Evolutionary conservation across 768 basidiomycete species (phyloP).

Genomic region (Thelephora ganbajun): DNA sequence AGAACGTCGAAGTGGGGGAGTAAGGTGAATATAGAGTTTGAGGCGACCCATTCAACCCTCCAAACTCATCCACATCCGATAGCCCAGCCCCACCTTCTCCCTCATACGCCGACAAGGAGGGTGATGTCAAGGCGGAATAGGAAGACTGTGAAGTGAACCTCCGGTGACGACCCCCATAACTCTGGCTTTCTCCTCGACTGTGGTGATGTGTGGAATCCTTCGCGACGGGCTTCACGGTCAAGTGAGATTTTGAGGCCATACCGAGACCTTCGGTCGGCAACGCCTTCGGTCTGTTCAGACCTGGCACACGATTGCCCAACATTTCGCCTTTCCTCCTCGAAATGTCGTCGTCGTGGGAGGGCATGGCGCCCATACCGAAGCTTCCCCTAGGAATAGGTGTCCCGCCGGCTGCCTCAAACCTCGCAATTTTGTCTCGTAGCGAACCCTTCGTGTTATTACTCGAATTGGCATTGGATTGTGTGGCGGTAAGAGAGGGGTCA

Average conservation of each 20-base stretch:
- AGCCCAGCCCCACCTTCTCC: too few relatives aligned
- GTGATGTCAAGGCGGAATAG: slow-evolving; percentile 4
- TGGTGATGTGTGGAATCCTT: too few relatives aligned
- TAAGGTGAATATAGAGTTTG: too few relatives aligned
- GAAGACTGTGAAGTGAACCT: not conserved
- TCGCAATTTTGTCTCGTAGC: slow-evolving; percentile 60
- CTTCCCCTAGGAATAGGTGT: slow-evolving; percentile 63
- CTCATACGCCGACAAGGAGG: not conserved
- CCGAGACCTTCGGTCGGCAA: not conserved
- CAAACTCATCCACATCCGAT: too few relatives aligned
- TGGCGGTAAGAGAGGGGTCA: slow-evolving; percentile 14
- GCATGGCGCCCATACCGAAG: slow-evolving; percentile 56
- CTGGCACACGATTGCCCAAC: slow-evolving; percentile 58
- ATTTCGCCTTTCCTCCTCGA: slow-evolving; percentile 47
- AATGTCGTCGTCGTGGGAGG: slow-evolving; percentile 31
- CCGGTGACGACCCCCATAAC: too few relatives aligned
- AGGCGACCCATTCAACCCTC: too few relatives aligned
- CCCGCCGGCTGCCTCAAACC: slow-evolving; percentile 68
- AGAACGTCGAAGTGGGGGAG: too few relatives aligned
- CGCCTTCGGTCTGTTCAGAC: slow-evolving; percentile 14
- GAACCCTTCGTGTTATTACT: slow-evolving; percentile 10
- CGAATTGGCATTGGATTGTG: slow-evolving; percentile 11
- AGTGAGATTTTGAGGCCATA: too few relatives aligned
- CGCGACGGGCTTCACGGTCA: too few relatives aligned
- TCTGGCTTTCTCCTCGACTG: too few relatives aligned